Evolutionary conservation across 441 rosid species (phyloP), one percentile per base, ranked within the genome.

Genomic region (Melastoma candidum): DNA sequence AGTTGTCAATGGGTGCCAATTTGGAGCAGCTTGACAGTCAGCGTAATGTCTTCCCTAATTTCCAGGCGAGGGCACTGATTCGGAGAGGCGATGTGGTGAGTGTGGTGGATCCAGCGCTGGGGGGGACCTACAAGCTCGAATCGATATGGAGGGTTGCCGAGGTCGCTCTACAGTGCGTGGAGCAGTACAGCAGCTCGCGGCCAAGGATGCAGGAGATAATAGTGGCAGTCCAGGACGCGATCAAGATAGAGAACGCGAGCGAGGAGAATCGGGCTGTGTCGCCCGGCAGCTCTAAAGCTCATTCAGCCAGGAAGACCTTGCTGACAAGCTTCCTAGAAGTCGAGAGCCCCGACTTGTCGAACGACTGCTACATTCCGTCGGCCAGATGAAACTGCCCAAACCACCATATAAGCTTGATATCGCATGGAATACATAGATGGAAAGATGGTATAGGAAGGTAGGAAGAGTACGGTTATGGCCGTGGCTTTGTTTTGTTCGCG

Each of bases 61-160:
- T 57, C 54, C 71, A 88, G 98, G 95, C 97, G 56, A 84, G 92
- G 67, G 77, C 95, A 2, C 63, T 88, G 75, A 82, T 86, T 56
- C 77, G 83, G 10, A 82, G 75, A 73, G 97, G 98, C 2, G 95
- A 88, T 57, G 83, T 81, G 7, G 56, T 49, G 29, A 87, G 95
- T 71, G 76, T 84, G 36, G 73, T 85, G 22, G 98, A 87, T 66
- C 85, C 83, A 0, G 41, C 65, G 44, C 68, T 92, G 41, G 41
- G 70, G 8, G 82, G 82, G 44, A 76, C 73, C 57, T 82, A 76
- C 43, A 92, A 82, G 63, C 81, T 85, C 0, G 98, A 92, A 60
- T 85, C 98, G 1, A 67, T 92, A 8, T 92, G 98, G 98, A 76
- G 97, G 67, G 64, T 88, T 1, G 95, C 95, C 0, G 98, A 88